Conservation (phyloP, 305 asterid species). For the Solanum chacoense region DNA sequence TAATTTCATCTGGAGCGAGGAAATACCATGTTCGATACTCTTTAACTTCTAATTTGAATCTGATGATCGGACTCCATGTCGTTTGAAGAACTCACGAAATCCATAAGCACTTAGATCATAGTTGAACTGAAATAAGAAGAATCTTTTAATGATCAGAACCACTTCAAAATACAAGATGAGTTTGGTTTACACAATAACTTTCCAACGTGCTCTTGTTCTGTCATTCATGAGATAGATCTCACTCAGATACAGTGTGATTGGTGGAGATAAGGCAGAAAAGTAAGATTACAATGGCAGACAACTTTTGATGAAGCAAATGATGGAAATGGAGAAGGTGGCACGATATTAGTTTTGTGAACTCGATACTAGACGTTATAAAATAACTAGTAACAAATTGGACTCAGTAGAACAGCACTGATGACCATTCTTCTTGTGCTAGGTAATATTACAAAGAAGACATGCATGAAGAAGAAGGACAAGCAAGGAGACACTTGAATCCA, state of each 20-base stretch:
- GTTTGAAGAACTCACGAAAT: constrained; percentile 85
- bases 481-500: background rate
- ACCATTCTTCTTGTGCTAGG: background rate
- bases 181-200: background rate
- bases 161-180: background rate
- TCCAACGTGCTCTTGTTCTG: background rate
- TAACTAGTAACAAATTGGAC: background rate
- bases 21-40: background rate
- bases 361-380: background rate
- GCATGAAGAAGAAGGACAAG: background rate
- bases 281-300: background rate
- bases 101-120: constrained; percentile 68
- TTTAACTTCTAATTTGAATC: constrained; percentile 22
- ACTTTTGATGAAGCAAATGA: background rate
- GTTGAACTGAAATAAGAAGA: constrained; percentile 42
- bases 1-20: background rate
- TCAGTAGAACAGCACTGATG: background rate
- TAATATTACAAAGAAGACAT: background rate
- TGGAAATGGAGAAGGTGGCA: background rate
- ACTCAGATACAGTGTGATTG: background rate
- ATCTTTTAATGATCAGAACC: background rate
- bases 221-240: background rate
- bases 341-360: background rate
- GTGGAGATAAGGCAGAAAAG: background rate
- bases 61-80: constrained; percentile 43